phyloP scores from a whole-genome alignment of 2,329 filamentous ascomycete genomes.

The Ilyonectria destructans region DNA sequence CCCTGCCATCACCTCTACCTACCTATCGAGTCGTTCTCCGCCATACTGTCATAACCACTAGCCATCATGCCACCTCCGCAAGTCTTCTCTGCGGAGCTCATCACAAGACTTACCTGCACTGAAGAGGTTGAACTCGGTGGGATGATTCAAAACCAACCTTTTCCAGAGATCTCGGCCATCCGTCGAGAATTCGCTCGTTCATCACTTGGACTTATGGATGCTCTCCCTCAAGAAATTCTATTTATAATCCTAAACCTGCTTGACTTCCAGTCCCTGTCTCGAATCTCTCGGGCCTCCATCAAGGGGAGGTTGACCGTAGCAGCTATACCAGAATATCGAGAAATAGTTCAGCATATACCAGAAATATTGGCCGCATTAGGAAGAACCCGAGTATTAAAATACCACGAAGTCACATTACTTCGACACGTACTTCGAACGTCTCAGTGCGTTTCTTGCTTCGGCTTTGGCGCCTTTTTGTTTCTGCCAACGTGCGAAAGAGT shows the following conservation, averaged over 20 bases:
- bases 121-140: constrained; percentile 4
- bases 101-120: neutral
- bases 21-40: too few species aligned
- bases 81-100: neutral
- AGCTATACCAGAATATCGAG: constrained; percentile 55
- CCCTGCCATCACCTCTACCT: too few species aligned
- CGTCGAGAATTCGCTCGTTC: neutral
- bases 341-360: constrained; percentile 58
- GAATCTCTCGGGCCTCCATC: constrained; percentile 42
- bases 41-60: too few species aligned
- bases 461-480: constrained; percentile 47
- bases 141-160: constrained; percentile 10
- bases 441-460: constrained; percentile 44
- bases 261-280: constrained; percentile 44
- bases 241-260: constrained; percentile 41
- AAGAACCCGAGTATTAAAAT: constrained; percentile 33
- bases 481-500: constrained; percentile 49
- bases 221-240: constrained; percentile 43
- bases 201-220: neutral
- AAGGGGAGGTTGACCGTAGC: constrained; percentile 41
- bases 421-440: neutral
- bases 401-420: constrained; percentile 21
- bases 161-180: neutral
- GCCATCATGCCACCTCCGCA: neutral
- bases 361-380: constrained; percentile 37